Percentiles rank a stretch among this genome's conserved stretches.
Conservation (phyloP, 2,329 filamentous ascomycete species). For the Hypoxylon sp. region DNA sequence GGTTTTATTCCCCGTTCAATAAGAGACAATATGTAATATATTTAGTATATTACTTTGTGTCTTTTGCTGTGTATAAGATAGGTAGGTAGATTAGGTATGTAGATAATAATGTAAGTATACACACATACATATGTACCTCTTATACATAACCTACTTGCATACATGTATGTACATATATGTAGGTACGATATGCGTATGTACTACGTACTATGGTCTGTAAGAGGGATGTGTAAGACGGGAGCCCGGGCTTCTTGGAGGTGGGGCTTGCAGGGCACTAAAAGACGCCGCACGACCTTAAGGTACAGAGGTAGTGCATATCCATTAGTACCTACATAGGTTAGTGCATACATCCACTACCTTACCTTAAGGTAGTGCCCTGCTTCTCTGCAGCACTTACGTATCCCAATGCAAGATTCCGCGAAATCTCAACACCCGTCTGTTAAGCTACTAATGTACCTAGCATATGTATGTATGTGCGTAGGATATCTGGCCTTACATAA, state of each 20-base stretch:
- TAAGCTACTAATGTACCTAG: constrained; percentile 15
- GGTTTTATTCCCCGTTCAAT: neutral
- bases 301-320: constrained; percentile 34
- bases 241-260: constrained; percentile 42
- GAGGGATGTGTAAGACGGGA: constrained; percentile 43
- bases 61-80: neutral
- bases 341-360: no score
- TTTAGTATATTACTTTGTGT: constrained; percentile 3
- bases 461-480: constrained; percentile 3
- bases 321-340: neutral
- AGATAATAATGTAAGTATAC: neutral
- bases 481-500: constrained; percentile 40
- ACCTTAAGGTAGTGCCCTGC: constrained; percentile 25
- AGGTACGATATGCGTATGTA: constrained; percentile 10
- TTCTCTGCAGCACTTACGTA: constrained; percentile 52
- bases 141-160: constrained; percentile 10
- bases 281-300: constrained; percentile 44
- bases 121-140: no score
- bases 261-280: constrained; percentile 45
- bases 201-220: constrained; percentile 6
- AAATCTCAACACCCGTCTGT: constrained; percentile 46
- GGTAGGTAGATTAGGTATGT: neutral
- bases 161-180: constrained; percentile 20
- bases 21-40: neutral
- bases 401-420: constrained; percentile 56